phyloP scores from a whole-genome alignment of 805 yeast genomes.

The Starmerella bacillaris region DNA sequence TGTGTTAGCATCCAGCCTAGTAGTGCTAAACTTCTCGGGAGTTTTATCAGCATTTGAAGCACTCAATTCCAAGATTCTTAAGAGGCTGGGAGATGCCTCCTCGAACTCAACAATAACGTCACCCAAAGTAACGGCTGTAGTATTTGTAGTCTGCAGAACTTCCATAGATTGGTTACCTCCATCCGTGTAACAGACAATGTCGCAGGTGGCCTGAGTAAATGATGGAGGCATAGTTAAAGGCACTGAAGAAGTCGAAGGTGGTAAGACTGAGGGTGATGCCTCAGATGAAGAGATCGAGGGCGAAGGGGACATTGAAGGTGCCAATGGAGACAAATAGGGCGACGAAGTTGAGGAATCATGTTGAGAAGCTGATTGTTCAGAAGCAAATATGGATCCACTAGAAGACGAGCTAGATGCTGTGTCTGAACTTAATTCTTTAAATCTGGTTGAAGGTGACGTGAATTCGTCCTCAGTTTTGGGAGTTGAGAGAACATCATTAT shows the following conservation, averaged over 20 bases:
- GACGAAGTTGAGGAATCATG: too few relatives aligned
- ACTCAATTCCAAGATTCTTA: slow-evolving; percentile 4
- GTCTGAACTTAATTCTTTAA: too few relatives aligned
- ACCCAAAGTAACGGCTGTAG: background rate
- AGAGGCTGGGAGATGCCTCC: background rate
- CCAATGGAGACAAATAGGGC: too few relatives aligned
- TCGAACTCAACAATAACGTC: background rate
- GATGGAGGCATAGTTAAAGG: background rate
- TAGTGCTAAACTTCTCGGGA: background rate
- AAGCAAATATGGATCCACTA: too few relatives aligned
- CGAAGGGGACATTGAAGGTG: background rate
- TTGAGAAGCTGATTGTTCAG: too few relatives aligned
- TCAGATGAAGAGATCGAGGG: background rate
- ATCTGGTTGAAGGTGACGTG: too few relatives aligned
- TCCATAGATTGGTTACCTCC: background rate
- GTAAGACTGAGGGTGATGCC: background rate
- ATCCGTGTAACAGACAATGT: background rate
- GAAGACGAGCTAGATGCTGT: too few relatives aligned
- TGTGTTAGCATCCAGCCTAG: background rate
- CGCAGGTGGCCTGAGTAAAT: background rate
- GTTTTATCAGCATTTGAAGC: background rate
- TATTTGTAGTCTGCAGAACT: background rate
- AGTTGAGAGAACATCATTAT: too few relatives aligned
- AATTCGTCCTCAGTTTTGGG: too few relatives aligned
- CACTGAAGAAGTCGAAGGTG: background rate